These are phyloP conservation scores for Escovopsis sp. DNA, from an alignment of 2,329 filamentous ascomycete genomes.

Conservation along the genomic window DNA sequence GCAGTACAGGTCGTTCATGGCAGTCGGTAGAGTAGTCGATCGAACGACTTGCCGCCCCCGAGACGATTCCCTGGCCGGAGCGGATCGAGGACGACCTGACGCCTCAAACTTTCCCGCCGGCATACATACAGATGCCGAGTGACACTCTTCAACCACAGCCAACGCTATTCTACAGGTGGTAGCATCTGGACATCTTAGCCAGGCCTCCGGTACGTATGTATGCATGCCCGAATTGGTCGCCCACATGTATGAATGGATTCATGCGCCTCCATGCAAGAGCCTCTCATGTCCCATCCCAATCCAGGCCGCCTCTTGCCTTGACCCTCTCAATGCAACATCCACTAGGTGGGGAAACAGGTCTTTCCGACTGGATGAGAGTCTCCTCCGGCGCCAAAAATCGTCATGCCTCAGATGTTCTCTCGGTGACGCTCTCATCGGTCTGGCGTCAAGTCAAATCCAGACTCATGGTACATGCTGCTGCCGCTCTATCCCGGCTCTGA, in stretches of 20 bases:
- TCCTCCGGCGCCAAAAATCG: not conserved
- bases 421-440: too few species aligned
- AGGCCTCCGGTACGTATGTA: not conserved
- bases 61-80: too few species aligned
- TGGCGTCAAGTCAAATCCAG: not conserved
- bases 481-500: too few species aligned
- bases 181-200: not conserved
- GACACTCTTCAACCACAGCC: not conserved
- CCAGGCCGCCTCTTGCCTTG: not conserved
- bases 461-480: too few species aligned
- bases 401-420: not conserved
- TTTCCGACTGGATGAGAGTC: not conserved
- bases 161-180: too few species aligned
- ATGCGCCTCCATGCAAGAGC: not conserved
- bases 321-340: not conserved
- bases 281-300: not conserved
- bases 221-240: not conserved
- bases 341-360: not conserved
- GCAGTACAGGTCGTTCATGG: too few species aligned
- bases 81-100: too few species aligned
- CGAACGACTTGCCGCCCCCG: too few species aligned
- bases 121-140: not conserved
- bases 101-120: too few species aligned
- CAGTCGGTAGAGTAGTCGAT: too few species aligned
- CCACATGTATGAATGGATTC: not conserved